Evolutionary conservation across 1,284 basidiomycete species (phyloP), one percentile per base, ranked within the genome.

Genomic region (Sphaerobolus stellatus): DNA sequence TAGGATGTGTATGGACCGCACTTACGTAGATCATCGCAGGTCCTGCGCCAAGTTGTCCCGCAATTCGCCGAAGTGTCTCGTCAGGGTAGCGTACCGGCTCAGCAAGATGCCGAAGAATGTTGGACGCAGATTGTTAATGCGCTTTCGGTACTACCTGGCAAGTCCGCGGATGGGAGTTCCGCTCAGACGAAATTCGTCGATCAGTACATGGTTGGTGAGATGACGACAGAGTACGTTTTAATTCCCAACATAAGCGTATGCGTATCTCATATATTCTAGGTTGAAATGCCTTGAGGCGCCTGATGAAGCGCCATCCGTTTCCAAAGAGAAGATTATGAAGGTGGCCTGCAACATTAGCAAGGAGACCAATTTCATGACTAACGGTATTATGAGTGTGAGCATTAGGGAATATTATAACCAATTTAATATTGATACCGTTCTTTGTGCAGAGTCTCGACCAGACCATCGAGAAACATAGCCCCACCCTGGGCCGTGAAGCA

Each of bases 91-190:
- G 79, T 79, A 5, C 96, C 85, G 64, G 88, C 94, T 2, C 96
- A 98, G 70, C 96, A 98, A 78, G 96, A 99, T 67, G 96, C 96
- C 13, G 96, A 98, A 67, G 96, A 99, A 70, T 97, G 92, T 58
- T 98, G 92, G 81, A 84, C 82, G 2, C 84, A 90, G 54, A 84
- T 98, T 58, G 74, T 94, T n/a, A 86, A 88, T 52, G 82, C 88
- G 0, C 75, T 98, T 20, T 83, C 86, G 57, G 80, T 83, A 7
- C 78, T 96, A 2, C 74, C 77, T 16, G 73, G 80, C 20, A 31
- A 71, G 4, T 76, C 64, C 62, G 79, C 69, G 16, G 57, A 60
- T 25, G 68, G 68, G 28, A 44, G 63, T 2, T 28, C 57, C 9
- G 28, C 28, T 41, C 62, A 50, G 22, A 78, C 74, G 59, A 83